Conservation (phyloP, 352 stramenopile species). For the Pythium pyrilobum region DNA sequence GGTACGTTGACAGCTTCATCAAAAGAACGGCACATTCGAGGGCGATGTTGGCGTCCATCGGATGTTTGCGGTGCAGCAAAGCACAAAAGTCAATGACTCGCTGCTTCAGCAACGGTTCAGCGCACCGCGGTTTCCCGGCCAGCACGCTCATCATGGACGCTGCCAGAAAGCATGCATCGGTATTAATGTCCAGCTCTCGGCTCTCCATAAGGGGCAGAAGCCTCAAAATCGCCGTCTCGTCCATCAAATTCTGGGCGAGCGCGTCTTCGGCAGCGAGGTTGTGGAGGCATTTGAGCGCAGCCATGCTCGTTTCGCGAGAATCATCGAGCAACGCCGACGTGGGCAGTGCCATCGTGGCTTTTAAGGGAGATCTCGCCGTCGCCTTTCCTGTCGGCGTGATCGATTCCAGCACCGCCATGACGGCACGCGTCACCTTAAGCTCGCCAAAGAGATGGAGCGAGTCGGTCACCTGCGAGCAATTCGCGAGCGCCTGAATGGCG, state of each 20-base stretch:
- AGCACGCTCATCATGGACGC: slow-evolving; percentile 39
- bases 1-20: slow-evolving; percentile 60
- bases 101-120: slow-evolving; percentile 38
- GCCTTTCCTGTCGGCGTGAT: neutral
- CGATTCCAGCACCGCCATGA: slow-evolving; percentile 47
- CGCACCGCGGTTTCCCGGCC: slow-evolving; percentile 41
- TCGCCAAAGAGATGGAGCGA: slow-evolving; percentile 70
- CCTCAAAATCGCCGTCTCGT: slow-evolving; percentile 40
- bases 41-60: slow-evolving; percentile 27
- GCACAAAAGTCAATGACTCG: slow-evolving; percentile 51
- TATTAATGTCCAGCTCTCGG: slow-evolving; percentile 28
- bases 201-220: slow-evolving; percentile 46
- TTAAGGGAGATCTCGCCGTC: neutral
- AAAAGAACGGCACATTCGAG: slow-evolving; percentile 41
- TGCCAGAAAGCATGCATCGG: slow-evolving; percentile 37
- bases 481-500: slow-evolving; percentile 56
- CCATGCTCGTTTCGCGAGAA: slow-evolving; percentile 50
- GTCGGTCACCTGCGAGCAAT: slow-evolving; percentile 73
- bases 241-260: slow-evolving; percentile 48
- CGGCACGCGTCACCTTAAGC: slow-evolving; percentile 43
- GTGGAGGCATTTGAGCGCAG: slow-evolving; percentile 60
- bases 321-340: neutral
- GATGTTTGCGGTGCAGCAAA: slow-evolving; percentile 41
- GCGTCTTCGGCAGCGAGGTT: slow-evolving; percentile 61
- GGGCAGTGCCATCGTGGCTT: neutral